Evolutionary conservation across 208 protist species (phyloP), one percentile per base, ranked within the genome.

Genomic region (Leishmania lainsoni): DNA sequence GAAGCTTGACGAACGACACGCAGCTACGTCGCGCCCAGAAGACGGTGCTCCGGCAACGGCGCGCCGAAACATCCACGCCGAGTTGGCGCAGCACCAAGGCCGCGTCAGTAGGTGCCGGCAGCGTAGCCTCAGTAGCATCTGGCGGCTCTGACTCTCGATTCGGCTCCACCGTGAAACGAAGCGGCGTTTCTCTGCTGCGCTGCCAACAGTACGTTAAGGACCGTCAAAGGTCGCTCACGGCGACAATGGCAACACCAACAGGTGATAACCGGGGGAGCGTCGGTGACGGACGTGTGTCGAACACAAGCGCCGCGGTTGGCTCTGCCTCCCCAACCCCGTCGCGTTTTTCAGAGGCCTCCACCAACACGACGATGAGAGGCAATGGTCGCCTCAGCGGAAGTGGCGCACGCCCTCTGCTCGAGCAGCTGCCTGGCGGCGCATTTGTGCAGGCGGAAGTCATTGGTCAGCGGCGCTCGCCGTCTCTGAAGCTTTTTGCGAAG

Each of bases 271-370:
- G 63, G 29, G 78, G 39, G 1, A 69, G 52, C 70, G 16, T 73
- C 71, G 45, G 26, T 10, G 81, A 35, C 42, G 76, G 70, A n/a
- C 51, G 35, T 8, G 72, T 42, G 20, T 76, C 61, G 14, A 45
- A 69, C 72, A 5, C 42, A 3, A 52, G 63, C 16, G 63, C 45
- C 3, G 76, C 65, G 14, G 61, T 35, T 20, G 66, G 39, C 39
- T 77, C 81, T 35, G 54, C 78, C 48, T 85, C 81, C 9, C 81
- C 81, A 35, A 81, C 81, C 10, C 81, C 76, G 32, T 85, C 77
- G 20, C 81, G 73, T 42, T 68, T 81, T 68, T 85, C 81, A 17
- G 81, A 85, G 9, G 77, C 58, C 29, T 85, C 81, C 12, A 39
- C 49, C 35, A 85, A 85, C 45, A 81, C 65, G 1, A 71, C 42